phyloP scores from a whole-genome alignment of 345 rosid species.

The Acer yangbiense region DNA sequence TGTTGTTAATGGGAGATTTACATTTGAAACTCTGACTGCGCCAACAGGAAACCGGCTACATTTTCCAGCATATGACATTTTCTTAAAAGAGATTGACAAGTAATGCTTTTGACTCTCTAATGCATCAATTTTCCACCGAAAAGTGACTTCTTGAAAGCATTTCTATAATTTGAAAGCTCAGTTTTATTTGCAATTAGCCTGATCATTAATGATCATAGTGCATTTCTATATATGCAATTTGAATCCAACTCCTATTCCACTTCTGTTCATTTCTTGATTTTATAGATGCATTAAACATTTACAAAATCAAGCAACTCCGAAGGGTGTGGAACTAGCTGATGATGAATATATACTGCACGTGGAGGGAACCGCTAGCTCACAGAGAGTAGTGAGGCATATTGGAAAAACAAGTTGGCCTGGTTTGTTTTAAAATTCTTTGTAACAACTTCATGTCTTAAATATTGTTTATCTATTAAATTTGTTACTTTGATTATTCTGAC shows the following conservation, averaged over 20 bases:
- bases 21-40: conserved; percentile 83
- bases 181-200: no score
- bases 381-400: conserved; percentile 84
- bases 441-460: no score
- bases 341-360: conserved; percentile 89
- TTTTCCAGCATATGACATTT: conserved; percentile 81
- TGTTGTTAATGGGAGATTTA: conserved; percentile 70
- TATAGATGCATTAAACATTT: conserved; percentile 72
- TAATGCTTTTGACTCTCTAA: conserved; percentile 29
- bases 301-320: conserved; percentile 71
- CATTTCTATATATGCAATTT: neutral
- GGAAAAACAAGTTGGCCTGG: conserved; percentile 95
- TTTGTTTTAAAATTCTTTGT: conserved; percentile 18
- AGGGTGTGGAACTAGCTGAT: conserved; percentile 69
- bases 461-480: neutral
- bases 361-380: conserved; percentile 82
- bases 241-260: neutral
- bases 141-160: neutral
- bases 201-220: no score
- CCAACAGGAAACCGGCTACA: conserved; percentile 66
- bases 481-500: conserved; percentile 5
- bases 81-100: conserved; percentile 74
- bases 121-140: neutral
- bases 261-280: conserved; percentile 8
- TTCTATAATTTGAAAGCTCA: neutral